These are phyloP conservation scores for Tricholoma bakamatsutake DNA, from an alignment of 768 basidiomycete genomes.

Conservation along the genomic window DNA sequence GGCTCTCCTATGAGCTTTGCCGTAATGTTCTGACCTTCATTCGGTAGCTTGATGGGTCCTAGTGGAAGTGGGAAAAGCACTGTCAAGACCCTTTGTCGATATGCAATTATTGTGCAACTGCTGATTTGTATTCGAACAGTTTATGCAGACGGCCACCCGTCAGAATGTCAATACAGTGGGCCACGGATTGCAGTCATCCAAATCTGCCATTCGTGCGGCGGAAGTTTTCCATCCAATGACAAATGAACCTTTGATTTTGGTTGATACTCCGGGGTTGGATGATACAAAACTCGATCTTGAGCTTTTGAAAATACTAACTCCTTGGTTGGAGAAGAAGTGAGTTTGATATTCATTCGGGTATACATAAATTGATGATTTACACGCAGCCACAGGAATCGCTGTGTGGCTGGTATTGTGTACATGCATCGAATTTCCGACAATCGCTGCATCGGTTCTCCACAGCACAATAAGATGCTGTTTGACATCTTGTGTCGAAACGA, in stretches of 20 bases:
- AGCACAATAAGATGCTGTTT: background rate
- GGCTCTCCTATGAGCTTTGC: background rate
- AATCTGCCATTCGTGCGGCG: background rate
- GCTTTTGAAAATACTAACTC: background rate
- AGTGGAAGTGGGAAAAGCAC: background rate
- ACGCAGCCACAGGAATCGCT: background rate
- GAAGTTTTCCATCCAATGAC: background rate
- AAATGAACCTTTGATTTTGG: background rate
- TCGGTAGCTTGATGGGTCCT: background rate
- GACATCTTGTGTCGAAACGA: background rate
- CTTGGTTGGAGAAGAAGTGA: background rate
- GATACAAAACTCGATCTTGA: background rate
- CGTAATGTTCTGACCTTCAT: background rate
- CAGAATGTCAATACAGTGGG: background rate
- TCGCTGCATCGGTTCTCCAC: background rate
- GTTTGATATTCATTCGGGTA: background rate
- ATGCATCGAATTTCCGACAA: conserved; percentile 2
- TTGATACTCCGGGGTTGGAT: background rate
- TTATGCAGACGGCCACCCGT: background rate
- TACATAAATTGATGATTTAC: background rate
- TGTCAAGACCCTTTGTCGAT: background rate
- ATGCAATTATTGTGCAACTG: background rate
- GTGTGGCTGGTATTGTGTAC: background rate
- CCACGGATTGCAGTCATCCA: background rate
- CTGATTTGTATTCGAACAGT: background rate